A percentile compares a stretch with the other conserved stretches of the same genome.
Evolutionary conservation across 305 asterid species (phyloP).

Genomic region (Fraxinus sp.): DNA sequence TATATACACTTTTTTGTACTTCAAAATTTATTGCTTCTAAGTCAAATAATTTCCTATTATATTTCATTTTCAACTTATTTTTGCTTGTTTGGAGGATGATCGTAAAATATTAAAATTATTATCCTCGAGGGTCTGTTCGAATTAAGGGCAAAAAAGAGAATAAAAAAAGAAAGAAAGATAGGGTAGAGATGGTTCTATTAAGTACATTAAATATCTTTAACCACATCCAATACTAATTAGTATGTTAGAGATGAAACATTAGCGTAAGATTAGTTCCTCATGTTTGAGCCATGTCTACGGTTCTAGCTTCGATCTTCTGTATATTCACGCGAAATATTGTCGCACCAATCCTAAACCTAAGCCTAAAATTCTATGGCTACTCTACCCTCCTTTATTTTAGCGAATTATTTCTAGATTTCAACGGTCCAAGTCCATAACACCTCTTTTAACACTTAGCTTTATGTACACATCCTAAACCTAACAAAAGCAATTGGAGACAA

Average conservation of each 20-base stretch:
- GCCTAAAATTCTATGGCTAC: too few species aligned
- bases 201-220: background rate
- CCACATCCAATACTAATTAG: background rate
- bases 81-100: slow-evolving; percentile 31
- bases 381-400: background rate
- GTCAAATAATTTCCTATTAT: slow-evolving; percentile 38
- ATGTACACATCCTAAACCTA: background rate
- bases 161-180: too few species aligned
- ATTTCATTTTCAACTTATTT: slow-evolving; percentile 28
- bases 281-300: background rate
- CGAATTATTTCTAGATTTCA: background rate
- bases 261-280: background rate
- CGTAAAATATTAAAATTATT: slow-evolving; percentile 13
- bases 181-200: background rate
- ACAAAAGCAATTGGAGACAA: background rate
- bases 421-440: background rate
- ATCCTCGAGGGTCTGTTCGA: slow-evolving; percentile 14
- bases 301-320: too few species aligned
- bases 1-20: background rate
- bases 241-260: background rate
- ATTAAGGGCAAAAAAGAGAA: too few species aligned
- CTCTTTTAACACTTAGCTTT: background rate
- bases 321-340: too few species aligned
- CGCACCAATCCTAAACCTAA: background rate
- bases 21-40: background rate